phyloP scores from a whole-genome alignment of 305 asterid species.

The Fraxinus ornus region DNA sequence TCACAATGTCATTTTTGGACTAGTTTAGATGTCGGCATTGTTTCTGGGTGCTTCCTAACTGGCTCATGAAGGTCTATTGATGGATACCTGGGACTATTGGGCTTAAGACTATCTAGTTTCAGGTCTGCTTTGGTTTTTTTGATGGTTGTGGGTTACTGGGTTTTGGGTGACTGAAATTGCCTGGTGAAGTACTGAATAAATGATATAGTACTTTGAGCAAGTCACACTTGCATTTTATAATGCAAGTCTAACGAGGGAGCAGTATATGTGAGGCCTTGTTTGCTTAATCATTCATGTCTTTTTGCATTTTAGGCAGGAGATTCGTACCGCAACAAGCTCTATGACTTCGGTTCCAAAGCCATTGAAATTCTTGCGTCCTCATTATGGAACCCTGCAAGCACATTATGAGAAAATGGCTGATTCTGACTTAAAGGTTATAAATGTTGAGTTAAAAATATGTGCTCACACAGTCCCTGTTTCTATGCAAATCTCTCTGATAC shows the following conservation, averaged over 20 bases:
- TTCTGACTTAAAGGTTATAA: conserved; percentile 68
- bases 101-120: not conserved
- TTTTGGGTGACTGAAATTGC: not conserved
- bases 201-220: not conserved
- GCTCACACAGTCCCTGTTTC: not conserved
- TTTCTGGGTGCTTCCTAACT: not conserved
- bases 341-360: conserved; percentile 99
- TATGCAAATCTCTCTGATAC: not conserved
- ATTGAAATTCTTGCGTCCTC: conserved; percentile 91
- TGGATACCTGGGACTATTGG: not conserved
- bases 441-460: conserved; percentile 10
- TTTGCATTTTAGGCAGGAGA: conserved; percentile 69
- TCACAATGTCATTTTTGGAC: not conserved
- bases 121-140: not conserved
- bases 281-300: not conserved
- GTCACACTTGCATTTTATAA: not conserved
- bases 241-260: not conserved
- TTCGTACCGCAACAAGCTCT: conserved; percentile 91
- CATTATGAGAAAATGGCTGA: conserved; percentile 68
- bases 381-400: conserved; percentile 84
- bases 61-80: not conserved
- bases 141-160: not conserved
- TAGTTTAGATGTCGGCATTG: not conserved
- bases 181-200: not conserved
- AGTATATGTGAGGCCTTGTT: not conserved